Evolutionary conservation across 495 filamentous ascomycete species (phyloP).

Genomic region (Venustampulla echinocandica): DNA sequence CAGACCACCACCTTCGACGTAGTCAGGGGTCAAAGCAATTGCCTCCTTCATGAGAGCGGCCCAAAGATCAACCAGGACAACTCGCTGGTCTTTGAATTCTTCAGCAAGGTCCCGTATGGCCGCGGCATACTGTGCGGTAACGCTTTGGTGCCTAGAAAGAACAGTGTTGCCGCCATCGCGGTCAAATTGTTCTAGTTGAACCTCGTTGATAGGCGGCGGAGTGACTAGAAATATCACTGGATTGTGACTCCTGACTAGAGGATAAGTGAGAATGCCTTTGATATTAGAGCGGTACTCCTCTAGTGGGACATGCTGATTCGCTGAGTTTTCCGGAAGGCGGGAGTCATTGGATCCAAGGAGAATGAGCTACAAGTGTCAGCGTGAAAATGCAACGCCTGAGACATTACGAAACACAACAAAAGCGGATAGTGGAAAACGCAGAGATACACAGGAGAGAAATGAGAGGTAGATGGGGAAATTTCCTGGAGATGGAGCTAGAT

Average conservation of each 20-base stretch:
- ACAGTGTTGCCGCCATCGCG: constrained; percentile 30
- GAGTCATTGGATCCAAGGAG: constrained; percentile 71
- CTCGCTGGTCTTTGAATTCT: constrained; percentile 56
- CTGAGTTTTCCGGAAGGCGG: constrained; percentile 39
- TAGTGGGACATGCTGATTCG: constrained; percentile 53
- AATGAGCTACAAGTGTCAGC: constrained; percentile 15
- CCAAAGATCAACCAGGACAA: constrained; percentile 58
- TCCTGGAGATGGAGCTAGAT: constrained; percentile 34
- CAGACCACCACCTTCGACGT: constrained; percentile 32
- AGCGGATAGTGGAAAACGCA: too few relatives aligned
- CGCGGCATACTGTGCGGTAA: constrained; percentile 51
- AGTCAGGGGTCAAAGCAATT: constrained; percentile 15
- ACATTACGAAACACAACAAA: too few relatives aligned
- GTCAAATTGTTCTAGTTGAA: constrained; percentile 35
- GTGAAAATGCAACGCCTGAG: too few relatives aligned
- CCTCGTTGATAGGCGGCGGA: constrained; percentile 59
- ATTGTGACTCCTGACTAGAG: constrained; percentile 45
- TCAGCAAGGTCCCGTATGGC: constrained; percentile 41
- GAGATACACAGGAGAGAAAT: too few relatives aligned
- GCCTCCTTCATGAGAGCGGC: constrained; percentile 50
- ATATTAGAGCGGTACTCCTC: constrained; percentile 51
- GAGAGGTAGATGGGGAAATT: not conserved
- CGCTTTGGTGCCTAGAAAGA: constrained; percentile 40
- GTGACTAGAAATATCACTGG: constrained; percentile 55
- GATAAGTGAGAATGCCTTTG: constrained; percentile 47